Percentiles rank a stretch among this genome's conserved stretches.
These are phyloP conservation scores for Flaveria bidentis DNA, from an alignment of 129 eudicot species.

Conservation along the genomic window DNA sequence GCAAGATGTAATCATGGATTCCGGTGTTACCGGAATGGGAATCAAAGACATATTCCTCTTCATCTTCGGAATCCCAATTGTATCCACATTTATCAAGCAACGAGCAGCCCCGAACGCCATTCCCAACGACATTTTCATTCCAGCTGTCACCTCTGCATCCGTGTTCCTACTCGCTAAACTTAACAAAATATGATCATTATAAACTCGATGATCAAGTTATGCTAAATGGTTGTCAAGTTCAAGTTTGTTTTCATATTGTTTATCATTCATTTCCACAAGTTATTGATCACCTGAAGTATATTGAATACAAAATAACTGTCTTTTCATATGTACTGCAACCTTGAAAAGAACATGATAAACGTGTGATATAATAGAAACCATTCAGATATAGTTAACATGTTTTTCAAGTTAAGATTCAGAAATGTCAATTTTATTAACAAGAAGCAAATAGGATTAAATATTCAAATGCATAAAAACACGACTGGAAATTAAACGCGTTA, in stretches of 20 bases:
- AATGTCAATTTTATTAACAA: constrained; percentile 29
- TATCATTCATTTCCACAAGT: neutral
- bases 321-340: neutral
- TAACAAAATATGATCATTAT: constrained; percentile 51
- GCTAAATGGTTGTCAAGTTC: too few relatives aligned
- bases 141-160: constrained; percentile 77
- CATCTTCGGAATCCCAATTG: constrained; percentile 73
- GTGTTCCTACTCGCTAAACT: constrained; percentile 68
- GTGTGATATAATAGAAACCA: neutral
- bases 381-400: neutral
- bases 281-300: neutral
- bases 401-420: constrained; percentile 8
- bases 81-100: constrained; percentile 65
- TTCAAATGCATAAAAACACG: constrained; percentile 18
- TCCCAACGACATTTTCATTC: constrained; percentile 73
- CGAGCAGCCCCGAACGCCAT: constrained; percentile 50
- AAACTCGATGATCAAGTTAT: neutral
- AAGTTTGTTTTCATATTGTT: neutral
- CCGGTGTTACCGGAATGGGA: constrained; percentile 74
- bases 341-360: neutral
- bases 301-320: neutral
- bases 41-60: constrained; percentile 70
- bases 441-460: constrained; percentile 23
- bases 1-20: constrained; percentile 60
- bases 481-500: constrained; percentile 19